Conservation (phyloP, 2,329 filamentous ascomycete genomes). For the Fonsecaea erecta region DNA sequence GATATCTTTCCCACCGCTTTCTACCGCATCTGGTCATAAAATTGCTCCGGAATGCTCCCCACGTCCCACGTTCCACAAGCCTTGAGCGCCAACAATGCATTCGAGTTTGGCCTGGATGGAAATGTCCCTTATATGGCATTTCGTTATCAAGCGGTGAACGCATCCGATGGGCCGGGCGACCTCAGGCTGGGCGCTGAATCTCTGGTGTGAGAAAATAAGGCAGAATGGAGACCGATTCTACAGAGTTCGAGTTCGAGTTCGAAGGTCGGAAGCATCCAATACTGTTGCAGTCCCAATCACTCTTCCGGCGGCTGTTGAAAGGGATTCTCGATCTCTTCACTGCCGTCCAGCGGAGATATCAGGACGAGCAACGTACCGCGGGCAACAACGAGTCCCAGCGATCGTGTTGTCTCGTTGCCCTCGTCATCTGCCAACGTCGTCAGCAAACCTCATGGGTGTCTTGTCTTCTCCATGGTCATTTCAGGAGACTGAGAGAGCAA, state of each 20-base stretch:
- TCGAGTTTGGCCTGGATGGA: background rate
- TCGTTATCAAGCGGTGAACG: background rate
- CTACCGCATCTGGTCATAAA: background rate
- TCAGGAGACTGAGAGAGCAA: background rate
- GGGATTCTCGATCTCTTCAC: conserved; percentile 93
- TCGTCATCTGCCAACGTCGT: conserved; percentile 73
- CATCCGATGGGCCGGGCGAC: background rate
- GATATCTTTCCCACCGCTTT: background rate
- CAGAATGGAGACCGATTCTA: background rate
- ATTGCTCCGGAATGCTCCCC: background rate
- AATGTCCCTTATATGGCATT: background rate
- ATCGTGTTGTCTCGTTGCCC: conserved; percentile 80
- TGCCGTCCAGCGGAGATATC: conserved; percentile 90
- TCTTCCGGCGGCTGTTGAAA: conserved; percentile 75
- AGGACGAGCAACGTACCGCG: conserved; percentile 90
- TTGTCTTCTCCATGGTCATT: background rate
- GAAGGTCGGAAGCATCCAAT: background rate
- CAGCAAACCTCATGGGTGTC: conserved; percentile 24
- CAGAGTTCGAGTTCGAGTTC: background rate
- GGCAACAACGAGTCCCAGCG: conserved; percentile 84
- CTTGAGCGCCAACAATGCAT: background rate
- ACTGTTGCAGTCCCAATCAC: conserved; percentile 40
- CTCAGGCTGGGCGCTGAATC: background rate
- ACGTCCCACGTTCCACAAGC: background rate
- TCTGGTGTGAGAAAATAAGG: background rate